A percentile compares a stretch with the other conserved stretches of the same genome.
Conservation (phyloP, 306 rosid species). For the Gastrolobium bilobum region DNA sequence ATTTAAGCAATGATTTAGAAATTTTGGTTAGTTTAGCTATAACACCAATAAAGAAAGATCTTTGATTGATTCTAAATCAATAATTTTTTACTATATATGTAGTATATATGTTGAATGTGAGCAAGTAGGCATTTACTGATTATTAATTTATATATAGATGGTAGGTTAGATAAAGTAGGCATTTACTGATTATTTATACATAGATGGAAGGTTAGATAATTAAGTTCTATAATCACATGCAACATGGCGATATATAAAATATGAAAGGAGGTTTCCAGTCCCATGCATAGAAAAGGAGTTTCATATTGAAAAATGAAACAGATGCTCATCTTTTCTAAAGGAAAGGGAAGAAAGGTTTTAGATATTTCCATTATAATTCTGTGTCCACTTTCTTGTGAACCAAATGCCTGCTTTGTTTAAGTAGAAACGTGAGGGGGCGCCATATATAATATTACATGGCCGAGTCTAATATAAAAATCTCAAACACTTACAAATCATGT, state of each 20-base stretch:
- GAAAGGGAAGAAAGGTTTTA: slow-evolving; percentile 45
- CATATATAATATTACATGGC: slow-evolving; percentile 39
- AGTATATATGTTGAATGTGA: background rate
- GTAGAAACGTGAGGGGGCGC: slow-evolving; percentile 56
- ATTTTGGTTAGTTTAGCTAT: slow-evolving; percentile 12
- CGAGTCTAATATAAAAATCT: background rate
- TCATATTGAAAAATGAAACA: slow-evolving; percentile 50
- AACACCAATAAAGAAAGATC: slow-evolving; percentile 5
- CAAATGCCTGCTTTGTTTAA: slow-evolving; percentile 37
- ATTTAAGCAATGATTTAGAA: slow-evolving; percentile 13
- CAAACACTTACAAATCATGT: slow-evolving; percentile 49
- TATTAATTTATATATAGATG: slow-evolving; percentile 8
- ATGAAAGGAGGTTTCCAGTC: slow-evolving; percentile 38
- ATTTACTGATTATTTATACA: background rate
- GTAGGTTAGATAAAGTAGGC: slow-evolving; percentile 40
- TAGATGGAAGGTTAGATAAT: slow-evolving; percentile 38
- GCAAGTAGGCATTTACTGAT: slow-evolving; percentile 12
- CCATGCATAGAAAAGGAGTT: slow-evolving; percentile 50
- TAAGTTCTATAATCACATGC: slow-evolving; percentile 55
- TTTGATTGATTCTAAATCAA: slow-evolving; percentile 31
- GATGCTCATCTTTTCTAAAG: slow-evolving; percentile 49
- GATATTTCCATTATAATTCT: slow-evolving; percentile 51
- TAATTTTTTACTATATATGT: background rate
- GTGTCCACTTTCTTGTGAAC: slow-evolving; percentile 48
- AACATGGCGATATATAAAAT: slow-evolving; percentile 31